Base-by-base conservation (phyloP, 163 green algal genomes). In the Scenedesmus sp. region DNA sequence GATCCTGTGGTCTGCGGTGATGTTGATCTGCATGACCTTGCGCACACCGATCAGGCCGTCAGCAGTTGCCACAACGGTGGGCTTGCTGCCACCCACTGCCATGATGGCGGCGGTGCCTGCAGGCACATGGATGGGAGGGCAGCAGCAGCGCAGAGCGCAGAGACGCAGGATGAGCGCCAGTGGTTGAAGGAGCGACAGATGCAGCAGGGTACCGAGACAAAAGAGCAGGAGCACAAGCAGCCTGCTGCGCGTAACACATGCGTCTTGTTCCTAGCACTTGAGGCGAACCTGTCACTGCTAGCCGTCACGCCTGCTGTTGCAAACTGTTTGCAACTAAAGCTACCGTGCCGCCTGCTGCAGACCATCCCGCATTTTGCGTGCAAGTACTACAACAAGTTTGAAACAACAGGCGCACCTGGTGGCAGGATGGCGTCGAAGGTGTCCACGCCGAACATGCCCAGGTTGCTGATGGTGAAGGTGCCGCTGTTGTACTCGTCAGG, bases 401-500 rank as follows among this genome's bases (percentile, higher is more conserved):
- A 3, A 26, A 16, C 20, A 79, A 5, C 66, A 34, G 15, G 16
- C 93, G 54, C 86, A 96, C 95, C 96, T 59, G 96, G 94, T 2
- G 97, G 97, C 87, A 99, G 92, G 93, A 99, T 98, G 84, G 97
- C 97, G 88, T 99, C 97, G 90, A 99, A 99, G 18, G 90, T 94
- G 90, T 99, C 97, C 20, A 99, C 98, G 66, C 98, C 98, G 95
- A 97, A 99, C 98, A 99, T 99, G 94, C 98, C 98, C 92, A 99
- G 94, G 96, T 99, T 99, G 93, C 96, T 99, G 92, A 99, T 98
- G 86, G 98, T 99, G 97, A 99, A 99, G 89, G 96, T 99, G 84
- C 98, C 98, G 86, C 92, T 96, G 90, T 93, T 97, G 96, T 97
- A 99, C 91, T 99, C 97, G 81, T 98, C 96, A n/a, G 97, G 97